Evolutionary conservation across 805 yeast species (phyloP).

Genomic region (Candida montana): DNA sequence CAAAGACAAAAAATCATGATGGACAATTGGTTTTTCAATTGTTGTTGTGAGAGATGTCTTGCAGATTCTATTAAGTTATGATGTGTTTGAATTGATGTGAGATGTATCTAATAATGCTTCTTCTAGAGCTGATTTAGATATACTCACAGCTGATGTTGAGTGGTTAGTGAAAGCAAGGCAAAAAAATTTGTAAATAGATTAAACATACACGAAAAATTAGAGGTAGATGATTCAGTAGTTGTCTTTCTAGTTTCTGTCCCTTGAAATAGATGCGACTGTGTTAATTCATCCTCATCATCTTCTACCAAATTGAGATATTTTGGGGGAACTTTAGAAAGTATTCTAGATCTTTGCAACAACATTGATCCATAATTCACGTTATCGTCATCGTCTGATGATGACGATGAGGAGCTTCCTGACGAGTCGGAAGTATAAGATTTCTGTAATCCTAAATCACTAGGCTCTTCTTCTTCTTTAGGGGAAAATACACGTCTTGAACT

Average conservation of each 20-base stretch:
- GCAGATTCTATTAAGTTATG: constrained; percentile 13
- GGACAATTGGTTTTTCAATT: constrained; percentile 56
- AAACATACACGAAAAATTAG: constrained; percentile 30
- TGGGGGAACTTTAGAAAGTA: constrained; percentile 19
- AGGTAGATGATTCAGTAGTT: constrained; percentile 19
- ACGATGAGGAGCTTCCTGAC: neutral
- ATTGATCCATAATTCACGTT: constrained; percentile 14
- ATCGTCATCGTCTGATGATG: constrained; percentile 1
- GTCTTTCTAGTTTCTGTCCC: neutral
- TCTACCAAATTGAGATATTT: constrained; percentile 15
- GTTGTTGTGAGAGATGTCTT: constrained; percentile 45
- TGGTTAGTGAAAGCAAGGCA: neutral
- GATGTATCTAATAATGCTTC: constrained; percentile 35
- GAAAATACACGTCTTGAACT: neutral
- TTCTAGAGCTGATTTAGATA: constrained; percentile 36
- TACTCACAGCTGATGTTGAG: constrained; percentile 24
- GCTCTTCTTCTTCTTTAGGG: neutral
- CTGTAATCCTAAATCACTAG: neutral
- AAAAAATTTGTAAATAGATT: neutral
- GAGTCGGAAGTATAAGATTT: neutral
- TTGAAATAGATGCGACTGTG: neutral
- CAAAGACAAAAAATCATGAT: constrained; percentile 38
- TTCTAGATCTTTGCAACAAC: constrained; percentile 22
- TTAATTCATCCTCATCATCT: constrained; percentile 13
- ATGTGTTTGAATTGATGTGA: constrained; percentile 20